Base-by-base conservation (phyloP, 2,329 filamentous ascomycete species). In the Sclerotiophoma versabilis region DNA sequence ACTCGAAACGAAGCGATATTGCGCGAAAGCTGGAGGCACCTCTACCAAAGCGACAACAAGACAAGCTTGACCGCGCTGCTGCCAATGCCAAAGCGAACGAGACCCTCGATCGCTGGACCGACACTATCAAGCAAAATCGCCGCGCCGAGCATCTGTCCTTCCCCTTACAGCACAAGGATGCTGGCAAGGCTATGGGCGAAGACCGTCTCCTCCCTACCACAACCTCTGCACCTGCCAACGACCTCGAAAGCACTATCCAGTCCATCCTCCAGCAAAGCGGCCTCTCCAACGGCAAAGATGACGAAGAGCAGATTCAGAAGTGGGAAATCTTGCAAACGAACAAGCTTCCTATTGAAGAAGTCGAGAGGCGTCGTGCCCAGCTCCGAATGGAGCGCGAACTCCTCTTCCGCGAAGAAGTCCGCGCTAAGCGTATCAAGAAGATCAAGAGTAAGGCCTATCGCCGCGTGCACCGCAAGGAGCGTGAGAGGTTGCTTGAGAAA, bases 401-500 rank as follows among this genome's bases (percentile, higher is more conserved):
- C 7, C 83, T 93, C 61, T 96, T 96, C 66, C 85, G 93, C 10
- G 93, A 98, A 76, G 89, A 96, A 69, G 88, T 92, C 36, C 89
- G 92, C 51, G 86, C 92, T 7, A 96, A 93, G 77, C 88, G 95
- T 20, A 92, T 99, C 77, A 96, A 97, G 79, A 98, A 98, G 81
- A 99, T 99, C 79, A 99, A 99, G 82, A 96, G 91, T 73, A 99
- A 97, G 75, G 86, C 92, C 0, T 99, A 96, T 73, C 90, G 93
- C 49, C 88, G 93, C 37, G 89, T 98, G 12, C 93, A 98, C 76
- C 87, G 93, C 30, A 96, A 89, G 71, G 90, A 90, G 70, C 81
- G 85, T 12, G 84, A 88, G 70, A 82, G 81, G 59, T 70, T 83
- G 54, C 81, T 84, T 43, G 77, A 85, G 56, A 77, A 81, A 42